Evolutionary conservation across 768 basidiomycete species (phyloP), one percentile per base, ranked within the genome.

Genomic region (Sporobolomyces phaffii): DNA sequence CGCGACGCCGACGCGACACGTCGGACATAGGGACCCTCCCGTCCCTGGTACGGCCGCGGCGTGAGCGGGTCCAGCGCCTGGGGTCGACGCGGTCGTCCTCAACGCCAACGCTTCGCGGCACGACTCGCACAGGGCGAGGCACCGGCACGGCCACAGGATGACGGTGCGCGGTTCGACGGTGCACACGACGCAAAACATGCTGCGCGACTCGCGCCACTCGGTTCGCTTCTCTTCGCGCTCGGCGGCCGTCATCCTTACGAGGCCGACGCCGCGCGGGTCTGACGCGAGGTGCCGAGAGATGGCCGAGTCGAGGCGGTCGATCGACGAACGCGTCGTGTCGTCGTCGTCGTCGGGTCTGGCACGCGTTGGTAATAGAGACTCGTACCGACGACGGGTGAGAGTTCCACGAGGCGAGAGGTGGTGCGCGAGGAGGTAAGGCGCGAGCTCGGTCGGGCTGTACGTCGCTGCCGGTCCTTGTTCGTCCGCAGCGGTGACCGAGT

Each of bases 81-180:
- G 18, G 18, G 20, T 28, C 38, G 41, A n/a, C 11, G 34, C 18
- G 2, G 48, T 51, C 13, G 61, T 59, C 10, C 66, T 48, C 22
- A 59, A 34, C 41, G 66, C 56, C 20, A 68, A 50, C 22, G 66
- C 57, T 22, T 61, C 49, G 2, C 66, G 60, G 51, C 66, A 68
- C 9, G 18, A 22, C 13, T 68, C 66, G 50, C 66, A 68, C 24
- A 68, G 38, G 41, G 38, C 57, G 20, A 68, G 38, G 28, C 66
- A 68, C 28, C 66, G 66, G 31, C 66, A 68, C 2, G 66, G 66
- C 66, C 66, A 68, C 26, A 68, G 33, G n/a, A 68, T 62, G n/a
- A 68, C 33, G 1, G 20, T 48, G 7, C 66, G n/a, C 22, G 62
- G 61, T 36, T 68, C 61, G 26, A 68, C 66, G 29, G 61, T 62